These are phyloP conservation scores for Arthrobotrys sphaeroides DNA, from an alignment of 2,329 filamentous ascomycete genomes.

Conservation along the genomic window DNA sequence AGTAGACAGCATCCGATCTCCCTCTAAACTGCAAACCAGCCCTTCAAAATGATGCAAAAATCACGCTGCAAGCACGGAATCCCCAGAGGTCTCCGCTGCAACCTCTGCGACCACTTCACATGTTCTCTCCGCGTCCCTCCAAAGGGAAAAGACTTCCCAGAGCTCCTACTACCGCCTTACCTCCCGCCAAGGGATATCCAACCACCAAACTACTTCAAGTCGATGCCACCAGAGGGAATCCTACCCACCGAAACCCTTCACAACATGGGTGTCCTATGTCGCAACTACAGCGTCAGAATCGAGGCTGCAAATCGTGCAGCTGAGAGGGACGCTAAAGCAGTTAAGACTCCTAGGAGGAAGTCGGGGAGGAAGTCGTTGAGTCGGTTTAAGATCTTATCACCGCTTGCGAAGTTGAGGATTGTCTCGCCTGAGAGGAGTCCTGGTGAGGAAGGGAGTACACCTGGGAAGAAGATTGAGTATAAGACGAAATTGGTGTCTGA, in stretches of 20 bases:
- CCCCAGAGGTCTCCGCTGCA: conserved; percentile 12
- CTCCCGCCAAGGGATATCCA: conserved; percentile 24
- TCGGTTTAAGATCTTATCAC: conserved; percentile 35
- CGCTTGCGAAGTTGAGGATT: conserved; percentile 41
- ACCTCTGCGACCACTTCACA: conserved; percentile 40
- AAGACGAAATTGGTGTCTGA: neutral
- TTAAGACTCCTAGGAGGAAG: neutral
- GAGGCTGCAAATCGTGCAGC: neutral
- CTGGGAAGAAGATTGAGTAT: neutral
- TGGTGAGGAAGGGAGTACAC: neutral
- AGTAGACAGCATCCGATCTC: neutral
- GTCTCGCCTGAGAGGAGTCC: conserved; percentile 17
- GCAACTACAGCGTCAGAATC: conserved; percentile 24
- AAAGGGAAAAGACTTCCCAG: conserved; percentile 33
- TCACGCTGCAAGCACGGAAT: conserved; percentile 22
- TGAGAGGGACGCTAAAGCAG: neutral
- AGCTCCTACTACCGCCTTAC: conserved; percentile 45
- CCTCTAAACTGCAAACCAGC: too few relatives aligned
- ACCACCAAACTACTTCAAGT: conserved; percentile 27
- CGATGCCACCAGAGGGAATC: conserved; percentile 6
- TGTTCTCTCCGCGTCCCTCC: conserved; percentile 28
- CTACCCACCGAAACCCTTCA: conserved; percentile 8
- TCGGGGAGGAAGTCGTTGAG: neutral
- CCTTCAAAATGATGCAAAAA: neutral
- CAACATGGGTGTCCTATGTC: conserved; percentile 26